phyloP scores from a whole-genome alignment of 2,329 filamentous ascomycete genomes.

The Fusarium veterinarium region DNA sequence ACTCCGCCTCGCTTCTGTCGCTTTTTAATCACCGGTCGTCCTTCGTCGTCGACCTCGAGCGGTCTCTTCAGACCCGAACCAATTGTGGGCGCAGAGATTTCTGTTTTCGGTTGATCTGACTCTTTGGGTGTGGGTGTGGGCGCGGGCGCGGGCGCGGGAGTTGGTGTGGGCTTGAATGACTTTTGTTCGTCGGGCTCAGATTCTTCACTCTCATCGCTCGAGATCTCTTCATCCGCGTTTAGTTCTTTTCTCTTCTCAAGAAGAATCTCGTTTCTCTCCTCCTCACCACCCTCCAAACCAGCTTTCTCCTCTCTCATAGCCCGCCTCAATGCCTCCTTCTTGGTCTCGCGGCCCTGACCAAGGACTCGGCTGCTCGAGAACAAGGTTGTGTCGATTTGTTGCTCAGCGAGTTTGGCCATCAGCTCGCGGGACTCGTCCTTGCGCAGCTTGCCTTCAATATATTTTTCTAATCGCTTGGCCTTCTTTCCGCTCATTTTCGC shows the following conservation, averaged over 20 bases:
- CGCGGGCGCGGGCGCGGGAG: neutral
- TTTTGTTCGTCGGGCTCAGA: slow-evolving; percentile 11
- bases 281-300: slow-evolving; percentile 66
- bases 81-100: slow-evolving; percentile 44
- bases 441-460: slow-evolving; percentile 88
- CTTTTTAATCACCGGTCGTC: slow-evolving; percentile 84
- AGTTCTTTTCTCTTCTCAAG: slow-evolving; percentile 56
- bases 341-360: slow-evolving; percentile 77
- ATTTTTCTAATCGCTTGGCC: slow-evolving; percentile 74
- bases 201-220: slow-evolving; percentile 30
- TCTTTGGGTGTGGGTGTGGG: neutral
- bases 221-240: slow-evolving; percentile 43
- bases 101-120: slow-evolving; percentile 9
- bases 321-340: slow-evolving; percentile 73
- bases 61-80: slow-evolving; percentile 90
- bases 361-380: slow-evolving; percentile 83
- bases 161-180: neutral
- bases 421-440: slow-evolving; percentile 92
- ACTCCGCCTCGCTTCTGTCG: slow-evolving; percentile 77
- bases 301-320: slow-evolving; percentile 73
- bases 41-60: slow-evolving; percentile 81
- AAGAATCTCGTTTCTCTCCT: slow-evolving; percentile 64
- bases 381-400: slow-evolving; percentile 83
- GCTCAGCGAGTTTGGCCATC: slow-evolving; percentile 82
- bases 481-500: slow-evolving; percentile 72